Conservation (phyloP, 2,329 filamentous ascomycete genomes). For the Fusarium sp. region DNA sequence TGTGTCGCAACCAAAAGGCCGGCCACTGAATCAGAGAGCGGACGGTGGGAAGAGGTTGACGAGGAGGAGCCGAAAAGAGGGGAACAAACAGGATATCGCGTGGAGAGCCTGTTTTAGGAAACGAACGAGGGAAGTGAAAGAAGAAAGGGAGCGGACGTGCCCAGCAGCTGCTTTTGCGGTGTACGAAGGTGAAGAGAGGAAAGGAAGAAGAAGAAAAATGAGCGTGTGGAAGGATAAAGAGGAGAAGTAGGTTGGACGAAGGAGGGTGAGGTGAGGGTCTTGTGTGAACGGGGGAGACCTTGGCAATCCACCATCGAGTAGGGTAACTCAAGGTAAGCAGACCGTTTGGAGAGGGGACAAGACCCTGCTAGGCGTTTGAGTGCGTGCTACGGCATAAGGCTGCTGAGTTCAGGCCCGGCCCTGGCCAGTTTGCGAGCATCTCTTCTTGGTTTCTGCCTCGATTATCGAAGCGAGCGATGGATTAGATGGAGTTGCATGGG, state of each 20-base stretch:
- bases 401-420: neutral
- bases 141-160: slow-evolving; percentile 48
- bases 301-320: slow-evolving; percentile 9
- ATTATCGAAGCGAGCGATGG: slow-evolving; percentile 2
- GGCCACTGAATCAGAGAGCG: slow-evolving; percentile 31
- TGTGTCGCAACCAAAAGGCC: slow-evolving; percentile 32
- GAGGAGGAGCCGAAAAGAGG: slow-evolving; percentile 43
- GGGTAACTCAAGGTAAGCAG: neutral
- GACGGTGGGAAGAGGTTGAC: slow-evolving; percentile 32
- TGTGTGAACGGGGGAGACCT: slow-evolving; percentile 35
- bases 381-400: slow-evolving; percentile 6
- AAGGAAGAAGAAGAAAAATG: slow-evolving; percentile 23
- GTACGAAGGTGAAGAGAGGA: slow-evolving; percentile 19
- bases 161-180: slow-evolving; percentile 46
- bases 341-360: neutral
- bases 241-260: slow-evolving; percentile 38
- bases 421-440: neutral
- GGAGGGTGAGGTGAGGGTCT: slow-evolving; percentile 33
- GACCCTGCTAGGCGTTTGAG: neutral
- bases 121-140: slow-evolving; percentile 36
- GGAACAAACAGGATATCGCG: slow-evolving; percentile 45
- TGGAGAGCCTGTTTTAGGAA: slow-evolving; percentile 36
- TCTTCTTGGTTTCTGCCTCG: neutral
- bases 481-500: slow-evolving; percentile 18
- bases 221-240: slow-evolving; percentile 37